Evolutionary conservation across 768 basidiomycete species (phyloP).

Genomic region (Mycena galericulata): DNA sequence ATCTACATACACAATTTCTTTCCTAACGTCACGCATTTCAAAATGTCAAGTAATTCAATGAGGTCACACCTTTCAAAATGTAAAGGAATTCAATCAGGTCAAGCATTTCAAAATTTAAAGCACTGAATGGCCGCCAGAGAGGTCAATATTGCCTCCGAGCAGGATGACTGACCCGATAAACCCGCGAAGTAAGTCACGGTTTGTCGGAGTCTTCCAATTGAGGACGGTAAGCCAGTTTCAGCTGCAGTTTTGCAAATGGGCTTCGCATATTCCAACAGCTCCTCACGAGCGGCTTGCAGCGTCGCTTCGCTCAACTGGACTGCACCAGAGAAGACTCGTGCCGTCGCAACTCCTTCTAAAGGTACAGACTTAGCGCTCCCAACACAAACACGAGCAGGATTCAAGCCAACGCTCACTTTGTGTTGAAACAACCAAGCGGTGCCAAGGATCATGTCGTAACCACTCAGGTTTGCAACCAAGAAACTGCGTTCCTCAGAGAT

Average conservation of each 20-base stretch:
- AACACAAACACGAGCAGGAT: slow-evolving; percentile 32
- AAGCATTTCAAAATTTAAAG: too few relatives aligned
- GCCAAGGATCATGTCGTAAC: slow-evolving; percentile 45
- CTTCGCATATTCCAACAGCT: slow-evolving; percentile 25
- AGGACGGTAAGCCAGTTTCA: slow-evolving; percentile 39
- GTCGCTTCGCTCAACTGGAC: neutral
- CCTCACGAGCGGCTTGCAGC: neutral
- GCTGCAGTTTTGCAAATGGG: slow-evolving; percentile 36
- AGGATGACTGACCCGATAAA: too few relatives aligned
- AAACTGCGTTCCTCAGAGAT: slow-evolving; percentile 34
- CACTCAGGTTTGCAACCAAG: slow-evolving; percentile 43
- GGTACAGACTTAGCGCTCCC: slow-evolving; percentile 29
- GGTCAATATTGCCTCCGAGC: too few relatives aligned
- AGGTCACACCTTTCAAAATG: too few relatives aligned
- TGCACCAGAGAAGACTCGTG: slow-evolving; percentile 2
- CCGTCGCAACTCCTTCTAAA: slow-evolving; percentile 26
- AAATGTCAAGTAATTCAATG: too few relatives aligned
- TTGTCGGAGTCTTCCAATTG: too few relatives aligned
- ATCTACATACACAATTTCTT: too few relatives aligned
- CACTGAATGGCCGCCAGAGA: too few relatives aligned
- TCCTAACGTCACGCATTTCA: too few relatives aligned
- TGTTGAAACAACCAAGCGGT: slow-evolving; percentile 44
- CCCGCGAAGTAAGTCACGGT: too few relatives aligned
- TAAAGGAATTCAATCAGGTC: too few relatives aligned
- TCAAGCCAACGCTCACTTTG: slow-evolving; percentile 33